Evolutionary conservation across 208 protist genomes (phyloP), one percentile per base, ranked within the genome.

Genomic region (Dictyostelium gargantuum): DNA sequence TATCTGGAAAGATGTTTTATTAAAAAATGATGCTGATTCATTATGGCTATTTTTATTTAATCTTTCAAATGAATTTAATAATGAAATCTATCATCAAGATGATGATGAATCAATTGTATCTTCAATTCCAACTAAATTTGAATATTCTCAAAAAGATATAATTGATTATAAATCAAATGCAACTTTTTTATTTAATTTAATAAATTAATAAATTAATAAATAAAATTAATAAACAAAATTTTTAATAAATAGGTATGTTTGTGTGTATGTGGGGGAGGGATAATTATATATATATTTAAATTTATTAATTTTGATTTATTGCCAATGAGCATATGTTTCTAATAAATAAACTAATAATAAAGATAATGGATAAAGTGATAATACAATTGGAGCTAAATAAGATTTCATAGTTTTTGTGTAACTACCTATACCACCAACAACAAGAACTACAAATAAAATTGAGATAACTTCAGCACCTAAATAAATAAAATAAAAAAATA

Each of bases 401-500:
- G 74, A 58, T 56, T 80, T 52, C 26, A 77, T 52, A 35, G 84
- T 91, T 29, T 35, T 91, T 42, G 15, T 10, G 29, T 15, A 32
- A 17, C 54, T 29, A 70, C 91, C 93, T 56, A 94, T 29, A 1
- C 48, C 10, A 17, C 80, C 93, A 50, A 95, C 74, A 21, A 0
- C 23, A 29, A 44, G 1, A 6, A 61, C 92, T 35, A 96, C 85
- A 3, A 96, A 79, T 50, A 96, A 32, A 48, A 96, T 96, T 0
- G 63, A 54, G 5, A 95, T 6, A 11, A 74, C 74, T 73, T 96
- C 94, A 32, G 94, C 94, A 35, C 63, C n/a, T n/a, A n/a, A n/a
- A n/a, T n/a, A n/a, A n/a, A n/a, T n/a, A n/a, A n/a, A n/a, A n/a
- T n/a, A n/a, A n/a, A n/a, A n/a, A n/a, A n/a, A n/a, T n/a, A n/a